Conservation (phyloP, 2,329 filamentous ascomycete species). For the Pseudogymnoascus sp. region DNA sequence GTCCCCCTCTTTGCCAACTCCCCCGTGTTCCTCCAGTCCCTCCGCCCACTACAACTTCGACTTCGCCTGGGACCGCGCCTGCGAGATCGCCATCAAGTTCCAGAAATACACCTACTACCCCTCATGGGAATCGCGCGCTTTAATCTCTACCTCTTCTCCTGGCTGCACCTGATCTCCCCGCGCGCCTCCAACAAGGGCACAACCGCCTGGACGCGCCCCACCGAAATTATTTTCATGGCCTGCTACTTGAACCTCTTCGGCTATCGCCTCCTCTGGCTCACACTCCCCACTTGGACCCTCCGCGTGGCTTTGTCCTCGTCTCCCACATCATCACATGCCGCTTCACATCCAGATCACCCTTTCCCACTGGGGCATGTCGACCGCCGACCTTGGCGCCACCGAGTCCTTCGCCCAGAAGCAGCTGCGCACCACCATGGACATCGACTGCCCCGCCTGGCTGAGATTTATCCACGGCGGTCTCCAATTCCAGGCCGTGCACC, state of each 20-base stretch:
- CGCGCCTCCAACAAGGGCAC: slow-evolving; percentile 46
- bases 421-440: slow-evolving; percentile 66
- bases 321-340: slow-evolving; percentile 58
- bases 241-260: slow-evolving; percentile 64
- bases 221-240: slow-evolving; percentile 54
- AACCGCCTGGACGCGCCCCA: slow-evolving; percentile 60
- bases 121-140: slow-evolving; percentile 61
- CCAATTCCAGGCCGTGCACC: slow-evolving; percentile 66
- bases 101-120: slow-evolving; percentile 65
- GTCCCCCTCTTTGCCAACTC: slow-evolving; percentile 62
- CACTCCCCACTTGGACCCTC: slow-evolving; percentile 49
- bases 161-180: slow-evolving; percentile 54
- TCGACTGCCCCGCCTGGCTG: slow-evolving; percentile 64
- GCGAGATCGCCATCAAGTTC: slow-evolving; percentile 50
- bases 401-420: slow-evolving; percentile 64
- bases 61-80: slow-evolving; percentile 55
- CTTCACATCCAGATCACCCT: slow-evolving; percentile 67
- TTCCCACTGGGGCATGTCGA: slow-evolving; percentile 66
- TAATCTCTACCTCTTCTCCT: slow-evolving; percentile 63
- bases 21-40: slow-evolving; percentile 54
- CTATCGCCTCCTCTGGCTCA: slow-evolving; percentile 54
- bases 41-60: slow-evolving; percentile 57
- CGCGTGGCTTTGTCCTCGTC: slow-evolving; percentile 57
- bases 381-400: slow-evolving; percentile 52
- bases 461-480: slow-evolving; percentile 66